Evolutionary conservation across 2,329 filamentous ascomycete species (phyloP).

Genomic region (Acrodontium crateriforme): DNA sequence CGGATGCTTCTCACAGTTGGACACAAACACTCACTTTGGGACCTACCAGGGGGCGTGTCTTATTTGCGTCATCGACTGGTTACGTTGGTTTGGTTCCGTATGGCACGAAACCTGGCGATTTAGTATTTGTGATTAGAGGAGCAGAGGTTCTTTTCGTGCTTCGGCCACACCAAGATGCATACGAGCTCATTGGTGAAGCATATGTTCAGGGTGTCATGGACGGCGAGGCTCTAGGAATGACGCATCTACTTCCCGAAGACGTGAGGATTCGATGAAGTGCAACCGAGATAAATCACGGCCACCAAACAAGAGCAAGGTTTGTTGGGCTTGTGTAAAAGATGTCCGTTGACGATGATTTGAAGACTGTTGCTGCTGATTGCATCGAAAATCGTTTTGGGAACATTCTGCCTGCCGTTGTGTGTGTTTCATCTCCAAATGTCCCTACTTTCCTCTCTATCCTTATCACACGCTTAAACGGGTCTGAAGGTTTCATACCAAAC

Average conservation of each 20-base stretch:
- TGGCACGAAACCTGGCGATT: constrained; percentile 15
- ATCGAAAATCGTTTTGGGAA: too few relatives aligned
- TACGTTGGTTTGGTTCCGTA: constrained; percentile 16
- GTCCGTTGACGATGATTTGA: too few relatives aligned
- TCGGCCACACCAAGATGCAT: constrained; percentile 7
- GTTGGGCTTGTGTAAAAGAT: too few relatives aligned
- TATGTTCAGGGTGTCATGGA: constrained; percentile 22
- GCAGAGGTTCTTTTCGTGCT: constrained; percentile 14
- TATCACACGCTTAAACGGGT: too few relatives aligned
- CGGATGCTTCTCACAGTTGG: constrained; percentile 10
- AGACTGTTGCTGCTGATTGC: too few relatives aligned
- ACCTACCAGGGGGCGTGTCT: constrained; percentile 15
- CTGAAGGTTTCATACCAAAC: too few relatives aligned
- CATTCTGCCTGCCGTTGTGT: too few relatives aligned
- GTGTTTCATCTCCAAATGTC: too few relatives aligned
- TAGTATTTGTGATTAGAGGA: constrained; percentile 16
- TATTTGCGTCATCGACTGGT: constrained; percentile 15
- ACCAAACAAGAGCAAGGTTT: not conserved
- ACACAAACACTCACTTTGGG: constrained; percentile 15
- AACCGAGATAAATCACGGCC: not conserved
- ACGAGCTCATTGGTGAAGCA: constrained; percentile 19
- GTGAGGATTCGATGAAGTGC: constrained; percentile 10
- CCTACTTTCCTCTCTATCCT: too few relatives aligned
- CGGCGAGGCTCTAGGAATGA: constrained; percentile 16
- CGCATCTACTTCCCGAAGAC: constrained; percentile 8